Conservation (phyloP, 2,329 filamentous ascomycete genomes). For the Chaetomium strumarium region DNA sequence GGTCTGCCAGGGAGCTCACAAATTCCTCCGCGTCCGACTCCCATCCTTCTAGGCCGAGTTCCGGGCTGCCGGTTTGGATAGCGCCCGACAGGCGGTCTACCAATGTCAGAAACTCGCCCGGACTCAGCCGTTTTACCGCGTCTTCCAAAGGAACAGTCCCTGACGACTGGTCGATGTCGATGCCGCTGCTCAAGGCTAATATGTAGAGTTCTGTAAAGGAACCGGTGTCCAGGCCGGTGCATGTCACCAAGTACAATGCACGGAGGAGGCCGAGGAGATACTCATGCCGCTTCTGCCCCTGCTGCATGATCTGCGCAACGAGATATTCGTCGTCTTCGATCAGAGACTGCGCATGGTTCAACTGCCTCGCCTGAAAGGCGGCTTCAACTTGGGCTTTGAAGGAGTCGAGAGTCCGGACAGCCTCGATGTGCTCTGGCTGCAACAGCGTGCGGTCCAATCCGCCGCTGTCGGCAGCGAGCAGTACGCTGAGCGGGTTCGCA, state of each 20-base stretch:
- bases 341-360: conserved; percentile 43
- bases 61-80: conserved; percentile 32
- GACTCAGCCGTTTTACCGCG: conserved; percentile 54
- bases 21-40: conserved; percentile 31
- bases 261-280: conserved; percentile 42
- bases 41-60: conserved; percentile 34
- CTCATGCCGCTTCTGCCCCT: conserved; percentile 17
- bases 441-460: conserved; percentile 34
- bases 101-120: conserved; percentile 41
- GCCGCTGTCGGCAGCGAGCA: conserved; percentile 39
- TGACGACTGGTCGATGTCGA: conserved; percentile 37
- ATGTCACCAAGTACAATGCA: conserved; percentile 42
- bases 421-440: conserved; percentile 58
- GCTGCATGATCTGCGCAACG: conserved; percentile 34
- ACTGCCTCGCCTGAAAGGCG: conserved; percentile 38
- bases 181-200: conserved; percentile 51
- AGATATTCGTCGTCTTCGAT: conserved; percentile 57
- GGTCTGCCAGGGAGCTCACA: conserved; percentile 32
- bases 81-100: conserved; percentile 38
- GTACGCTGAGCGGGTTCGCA: conserved; percentile 65
- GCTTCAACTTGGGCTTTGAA: conserved; percentile 54
- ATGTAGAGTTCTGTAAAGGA: conserved; percentile 56
- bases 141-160: conserved; percentile 50
- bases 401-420: conserved; percentile 62
- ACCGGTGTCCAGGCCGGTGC: conserved; percentile 32